Conservation (phyloP, 768 basidiomycete species). For the Lactarius vividus region DNA sequence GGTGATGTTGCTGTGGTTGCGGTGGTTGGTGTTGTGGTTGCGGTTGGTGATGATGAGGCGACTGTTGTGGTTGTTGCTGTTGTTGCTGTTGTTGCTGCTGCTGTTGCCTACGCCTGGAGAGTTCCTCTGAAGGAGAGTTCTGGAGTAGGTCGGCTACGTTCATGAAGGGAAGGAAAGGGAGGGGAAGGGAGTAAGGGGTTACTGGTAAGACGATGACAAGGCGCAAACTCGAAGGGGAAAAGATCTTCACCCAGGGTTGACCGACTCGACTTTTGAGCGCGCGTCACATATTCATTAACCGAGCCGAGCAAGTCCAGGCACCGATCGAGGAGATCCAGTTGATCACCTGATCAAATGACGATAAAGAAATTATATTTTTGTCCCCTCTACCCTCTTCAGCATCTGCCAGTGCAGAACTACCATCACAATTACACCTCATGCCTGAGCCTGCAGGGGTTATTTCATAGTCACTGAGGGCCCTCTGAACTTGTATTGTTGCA, state of each 20-base stretch:
- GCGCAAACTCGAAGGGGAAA: background rate
- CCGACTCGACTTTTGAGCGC: background rate
- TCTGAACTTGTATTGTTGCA: too few species aligned
- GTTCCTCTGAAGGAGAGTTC: constrained; percentile 64
- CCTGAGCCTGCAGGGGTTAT: too few species aligned
- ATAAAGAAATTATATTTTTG: too few species aligned
- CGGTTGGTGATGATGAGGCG: constrained; percentile 28
- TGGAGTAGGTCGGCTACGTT: constrained; percentile 69
- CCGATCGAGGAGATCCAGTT: background rate
- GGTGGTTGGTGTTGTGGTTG: constrained; percentile 33
- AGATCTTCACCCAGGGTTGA: background rate
- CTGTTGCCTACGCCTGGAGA: constrained; percentile 32
- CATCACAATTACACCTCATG: too few species aligned
- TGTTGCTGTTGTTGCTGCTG: constrained; percentile 30
- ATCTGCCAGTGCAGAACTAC: too few species aligned
- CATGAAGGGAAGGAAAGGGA: constrained; percentile 42
- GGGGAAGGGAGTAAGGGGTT: background rate
- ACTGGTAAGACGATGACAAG: background rate
- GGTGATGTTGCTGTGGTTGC: constrained; percentile 32
- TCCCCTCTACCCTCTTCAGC: too few species aligned
- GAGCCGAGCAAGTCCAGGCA: background rate
- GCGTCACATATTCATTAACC: background rate
- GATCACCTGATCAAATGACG: background rate
- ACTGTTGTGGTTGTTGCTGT: constrained; percentile 32
- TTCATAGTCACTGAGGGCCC: too few species aligned